Conservation (phyloP, 2,329 filamentous ascomycete species). For the Neonectria hederae region DNA sequence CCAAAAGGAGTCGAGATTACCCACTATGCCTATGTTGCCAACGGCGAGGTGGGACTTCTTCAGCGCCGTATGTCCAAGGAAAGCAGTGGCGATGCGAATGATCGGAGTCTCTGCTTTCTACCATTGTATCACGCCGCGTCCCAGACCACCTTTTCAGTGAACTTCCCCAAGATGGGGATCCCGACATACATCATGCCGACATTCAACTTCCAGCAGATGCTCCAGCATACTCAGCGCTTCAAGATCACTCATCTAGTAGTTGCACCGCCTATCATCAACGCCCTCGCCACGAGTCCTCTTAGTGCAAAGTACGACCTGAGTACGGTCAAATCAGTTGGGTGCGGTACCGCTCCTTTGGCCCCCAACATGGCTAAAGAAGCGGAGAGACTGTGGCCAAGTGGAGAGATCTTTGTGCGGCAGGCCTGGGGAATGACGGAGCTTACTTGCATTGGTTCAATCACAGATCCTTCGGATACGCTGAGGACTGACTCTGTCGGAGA, state of each 20-base stretch:
- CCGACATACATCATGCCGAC: slow-evolving; percentile 81
- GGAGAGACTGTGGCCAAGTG: slow-evolving; percentile 60
- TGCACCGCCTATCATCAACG: slow-evolving; percentile 80
- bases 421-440: slow-evolving; percentile 91
- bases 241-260: slow-evolving; percentile 71
- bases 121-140: slow-evolving; percentile 80
- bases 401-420: slow-evolving; percentile 59
- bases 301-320: slow-evolving; percentile 74
- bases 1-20: slow-evolving; percentile 86
- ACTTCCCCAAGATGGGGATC: slow-evolving; percentile 60
- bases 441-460: slow-evolving; percentile 75
- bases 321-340: slow-evolving; percentile 66
- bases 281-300: slow-evolving; percentile 75
- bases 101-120: slow-evolving; percentile 68
- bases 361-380: slow-evolving; percentile 55
- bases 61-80: slow-evolving; percentile 39
- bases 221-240: slow-evolving; percentile 73
- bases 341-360: slow-evolving; percentile 75
- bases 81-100: slow-evolving; percentile 40
- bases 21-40: slow-evolving; percentile 78
- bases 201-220: slow-evolving; percentile 79
- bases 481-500: slow-evolving; percentile 32
- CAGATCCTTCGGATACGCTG: slow-evolving; percentile 68
- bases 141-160: slow-evolving; percentile 75
- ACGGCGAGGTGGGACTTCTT: slow-evolving; percentile 67